Evolutionary conservation across 768 basidiomycete species (phyloP), one percentile per base, ranked within the genome.

Genomic region (Nidularia pulvinata): DNA sequence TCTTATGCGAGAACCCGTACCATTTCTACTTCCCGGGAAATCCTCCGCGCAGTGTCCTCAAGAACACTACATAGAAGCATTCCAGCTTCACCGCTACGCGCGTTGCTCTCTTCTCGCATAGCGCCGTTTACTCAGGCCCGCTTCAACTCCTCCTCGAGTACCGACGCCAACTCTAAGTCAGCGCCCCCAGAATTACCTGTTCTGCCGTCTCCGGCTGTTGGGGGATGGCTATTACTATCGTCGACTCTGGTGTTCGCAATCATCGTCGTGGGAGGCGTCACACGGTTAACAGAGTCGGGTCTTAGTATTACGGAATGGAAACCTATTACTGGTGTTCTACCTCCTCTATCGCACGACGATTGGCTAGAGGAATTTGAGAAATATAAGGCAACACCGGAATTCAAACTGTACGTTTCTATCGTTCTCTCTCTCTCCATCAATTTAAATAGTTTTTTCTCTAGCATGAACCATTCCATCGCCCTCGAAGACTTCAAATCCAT

Each of bases 251-350:
- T 96, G 22, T 89, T 98, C 59, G 88, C 86, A 16, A 92, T 99
- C 65, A 86, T 98, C 61, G 88, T 98, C 50, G 91, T 99, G 4
- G 97, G 97, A 32, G 97, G 96, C 7, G 82, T 99, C 55, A 99
- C 97, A 2, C 89, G 97, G 43, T 82, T 99, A 55, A 99, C 97
- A 1, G 97, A 99, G 71, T 96, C 94, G 13, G 97, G 97, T 11
- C 75, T 99, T 55, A 95, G 93, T 67, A 99, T 99, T 68, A 97
- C 95, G 22, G 97, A 99, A 78, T 99, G 97, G 97, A 81, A 83
- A 49, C 95, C 96, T 10, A 85, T 98, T 51, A 88, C 92, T 25
- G 97, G 97, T 13, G 75, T 93, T 48, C 65, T 95, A 14, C 95
- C 95, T 14, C 97, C 97, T 0, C 70, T 94, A 36, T 82, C 83